A percentile compares a stretch with the other conserved stretches of the same genome.
Evolutionary conservation across 495 filamentous ascomycete genomes (phyloP).

Genomic region (Talaromyces liani): DNA sequence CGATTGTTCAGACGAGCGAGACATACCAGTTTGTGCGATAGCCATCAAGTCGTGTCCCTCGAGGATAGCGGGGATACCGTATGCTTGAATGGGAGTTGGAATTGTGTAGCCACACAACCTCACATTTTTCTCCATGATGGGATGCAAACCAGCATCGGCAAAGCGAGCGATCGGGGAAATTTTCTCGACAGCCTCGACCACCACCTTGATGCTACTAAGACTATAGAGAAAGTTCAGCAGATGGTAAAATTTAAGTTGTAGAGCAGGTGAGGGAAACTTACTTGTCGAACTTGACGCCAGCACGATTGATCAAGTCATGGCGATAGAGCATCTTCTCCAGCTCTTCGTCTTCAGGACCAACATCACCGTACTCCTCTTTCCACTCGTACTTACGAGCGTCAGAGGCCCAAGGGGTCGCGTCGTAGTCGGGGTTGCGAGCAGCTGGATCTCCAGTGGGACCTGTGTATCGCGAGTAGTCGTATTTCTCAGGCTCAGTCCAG

Average conservation of each 20-base stretch:
- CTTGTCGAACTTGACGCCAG: constrained; percentile 34
- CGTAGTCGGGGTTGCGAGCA: constrained; percentile 1
- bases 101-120: constrained; percentile 52
- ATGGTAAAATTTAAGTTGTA: neutral
- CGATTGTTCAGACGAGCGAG: neutral
- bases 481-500: constrained; percentile 46
- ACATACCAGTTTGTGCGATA: constrained; percentile 85
- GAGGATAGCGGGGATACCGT: constrained; percentile 68
- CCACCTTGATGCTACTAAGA: constrained; percentile 24
- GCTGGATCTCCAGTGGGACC: constrained; percentile 18
- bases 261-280: constrained; percentile 16
- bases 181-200: constrained; percentile 22
- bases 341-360: constrained; percentile 59
- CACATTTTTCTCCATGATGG: constrained; percentile 72
- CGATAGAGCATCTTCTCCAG: constrained; percentile 73
- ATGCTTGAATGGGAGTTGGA: constrained; percentile 84
- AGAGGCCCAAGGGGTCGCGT: constrained; percentile 42
- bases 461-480: constrained; percentile 46
- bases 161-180: constrained; percentile 41
- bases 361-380: constrained; percentile 76
- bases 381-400: constrained; percentile 70
- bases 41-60: constrained; percentile 72
- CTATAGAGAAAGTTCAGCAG: constrained; percentile 12
- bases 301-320: constrained; percentile 32
- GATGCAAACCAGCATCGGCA: constrained; percentile 75